These are phyloP conservation scores for Ophiocordyceps camponoti-leonardi DNA, from an alignment of 2,329 filamentous ascomycete species.

Conservation along the genomic window DNA sequence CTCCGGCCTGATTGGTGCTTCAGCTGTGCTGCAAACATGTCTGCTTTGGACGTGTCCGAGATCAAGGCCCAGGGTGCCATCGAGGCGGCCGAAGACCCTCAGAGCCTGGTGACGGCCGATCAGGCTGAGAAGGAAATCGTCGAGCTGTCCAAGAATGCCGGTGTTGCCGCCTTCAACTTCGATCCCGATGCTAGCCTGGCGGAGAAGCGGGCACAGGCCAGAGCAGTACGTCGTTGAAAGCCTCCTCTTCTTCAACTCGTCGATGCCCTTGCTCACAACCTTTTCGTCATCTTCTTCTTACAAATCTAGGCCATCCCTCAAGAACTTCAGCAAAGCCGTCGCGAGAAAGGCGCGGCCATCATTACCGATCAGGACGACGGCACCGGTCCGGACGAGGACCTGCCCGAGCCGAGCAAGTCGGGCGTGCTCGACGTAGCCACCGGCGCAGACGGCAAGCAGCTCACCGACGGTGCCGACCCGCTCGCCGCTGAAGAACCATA, in stretches of 20 bases:
- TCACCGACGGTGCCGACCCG: slow-evolving; percentile 31
- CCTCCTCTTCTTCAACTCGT: slow-evolving; percentile 6
- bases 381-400: slow-evolving; percentile 51
- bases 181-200: slow-evolving; percentile 70
- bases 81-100: slow-evolving; percentile 57
- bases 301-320: slow-evolving; percentile 17
- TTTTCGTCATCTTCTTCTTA: not conserved
- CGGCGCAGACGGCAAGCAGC: slow-evolving; percentile 28
- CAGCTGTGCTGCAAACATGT: slow-evolving; percentile 10
- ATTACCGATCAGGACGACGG: slow-evolving; percentile 68
- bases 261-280: slow-evolving; percentile 1
- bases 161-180: slow-evolving; percentile 68
- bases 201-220: slow-evolving; percentile 67
- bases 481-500: slow-evolving; percentile 31
- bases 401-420: slow-evolving; percentile 56
- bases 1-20: not conserved
- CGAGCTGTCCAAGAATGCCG: slow-evolving; percentile 61
- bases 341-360: slow-evolving; percentile 47
- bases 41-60: slow-evolving; percentile 30
- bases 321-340: slow-evolving; percentile 18
- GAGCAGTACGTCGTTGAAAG: slow-evolving; percentile 39
- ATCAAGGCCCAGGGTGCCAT: slow-evolving; percentile 68
- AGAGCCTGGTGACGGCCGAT: slow-evolving; percentile 48
- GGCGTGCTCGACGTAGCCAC: slow-evolving; percentile 42
- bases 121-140: slow-evolving; percentile 60